Evolutionary conservation across 1,284 basidiomycete species (phyloP), one percentile per base, ranked within the genome.

Genomic region (Fomitopsis schrenkii): DNA sequence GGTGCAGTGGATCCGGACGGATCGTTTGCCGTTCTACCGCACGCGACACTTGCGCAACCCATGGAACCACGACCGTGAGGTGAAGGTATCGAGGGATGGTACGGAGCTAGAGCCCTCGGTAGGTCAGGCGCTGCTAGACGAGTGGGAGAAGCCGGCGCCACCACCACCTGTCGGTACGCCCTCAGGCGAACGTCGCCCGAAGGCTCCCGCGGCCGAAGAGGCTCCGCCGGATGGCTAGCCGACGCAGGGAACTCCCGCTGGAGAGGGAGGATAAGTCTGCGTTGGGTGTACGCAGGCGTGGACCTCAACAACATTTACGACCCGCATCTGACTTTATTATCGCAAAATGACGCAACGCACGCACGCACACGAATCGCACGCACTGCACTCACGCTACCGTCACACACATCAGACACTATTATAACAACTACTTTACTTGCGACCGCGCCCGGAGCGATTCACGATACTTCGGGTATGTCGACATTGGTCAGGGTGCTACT

Each of bases 31-130:
- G 1, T 97, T 97, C 75, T 79, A 80, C 66, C 83, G 84, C 55
- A 91, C 91, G 33, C 83, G 88, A 48, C 90, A 94, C 70, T 74
- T 97, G 58, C 86, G 94, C 44, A 97, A 97, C 70, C 91, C 92
- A 0, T 97, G 95, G 95, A 96, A 97, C 66, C 88, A 94, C 69
- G 92, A 92, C 64, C 81, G 91, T 55, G 94, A 97, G 72, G 85
- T 97, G 64, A 97, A 96, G 79, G 89, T 95, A 10, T 97, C 93
- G 12, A 81, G 94, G 58, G 95, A 97, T 70, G 95, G 95, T 14
- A 97, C 95, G 1, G 95, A 97, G 74, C 75, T 97, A 28, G 95
- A 97, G 73, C 93, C 95, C 1, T 72, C 71, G n/a, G 84, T 95
- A 40, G 94, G 93, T 6, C 79, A 85, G 62, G 79, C 77, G 67